Conservation (phyloP, 1,139 yeast species). For the Pichia sp. region DNA sequence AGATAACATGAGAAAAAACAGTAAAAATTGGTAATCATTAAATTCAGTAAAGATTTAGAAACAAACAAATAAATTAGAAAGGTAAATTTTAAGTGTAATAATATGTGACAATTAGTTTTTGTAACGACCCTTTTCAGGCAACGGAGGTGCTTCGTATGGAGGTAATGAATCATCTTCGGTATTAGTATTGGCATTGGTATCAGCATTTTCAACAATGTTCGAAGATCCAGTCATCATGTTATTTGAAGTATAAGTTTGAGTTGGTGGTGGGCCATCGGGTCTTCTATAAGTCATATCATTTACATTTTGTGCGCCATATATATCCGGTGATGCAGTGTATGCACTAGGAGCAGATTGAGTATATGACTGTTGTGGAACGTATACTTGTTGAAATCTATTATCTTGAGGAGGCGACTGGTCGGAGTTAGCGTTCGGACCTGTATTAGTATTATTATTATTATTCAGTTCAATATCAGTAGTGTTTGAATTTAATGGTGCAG, state of each 20-base stretch:
- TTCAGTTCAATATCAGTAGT: not conserved
- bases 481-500: not conserved
- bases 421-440: not conserved
- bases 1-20: not conserved
- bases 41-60: not conserved
- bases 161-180: conserved; percentile 1
- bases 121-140: conserved; percentile 5
- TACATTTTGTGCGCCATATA: conserved; percentile 1
- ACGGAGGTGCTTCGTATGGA: conserved; percentile 8
- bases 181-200: not conserved
- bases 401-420: not conserved
- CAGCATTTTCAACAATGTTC: not conserved
- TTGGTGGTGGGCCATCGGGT: conserved; percentile 14
- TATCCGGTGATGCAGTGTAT: not conserved
- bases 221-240: conserved; percentile 1
- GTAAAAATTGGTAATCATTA: not conserved
- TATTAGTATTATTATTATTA: not conserved
- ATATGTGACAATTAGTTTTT: not conserved
- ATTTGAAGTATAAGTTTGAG: conserved; percentile 3
- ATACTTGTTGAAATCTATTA: not conserved
- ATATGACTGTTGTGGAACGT: not conserved
- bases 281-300: conserved; percentile 8
- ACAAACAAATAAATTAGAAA: not conserved
- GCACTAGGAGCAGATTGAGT: not conserved
- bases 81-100: not conserved